Conservation (phyloP, 78 protist species). For the Pelomyxa schiedti region DNA sequence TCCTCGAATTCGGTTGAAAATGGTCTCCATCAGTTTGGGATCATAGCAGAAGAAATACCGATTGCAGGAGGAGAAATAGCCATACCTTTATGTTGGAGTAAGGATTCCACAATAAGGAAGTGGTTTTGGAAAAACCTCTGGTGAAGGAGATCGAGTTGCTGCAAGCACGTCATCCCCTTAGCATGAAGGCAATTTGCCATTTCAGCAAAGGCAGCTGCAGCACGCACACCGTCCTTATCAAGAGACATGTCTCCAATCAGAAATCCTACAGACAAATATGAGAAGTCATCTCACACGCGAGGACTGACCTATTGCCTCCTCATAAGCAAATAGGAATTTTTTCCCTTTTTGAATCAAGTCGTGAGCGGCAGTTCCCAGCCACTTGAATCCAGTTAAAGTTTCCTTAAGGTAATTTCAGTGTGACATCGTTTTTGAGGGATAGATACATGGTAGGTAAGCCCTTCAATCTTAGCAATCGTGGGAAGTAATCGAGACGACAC, state of each 20-base stretch:
- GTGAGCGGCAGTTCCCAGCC: constrained; percentile 84
- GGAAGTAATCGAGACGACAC: constrained; percentile 76
- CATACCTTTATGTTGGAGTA: constrained; percentile 21
- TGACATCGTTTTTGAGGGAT: background rate
- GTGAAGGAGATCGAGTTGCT: constrained; percentile 30
- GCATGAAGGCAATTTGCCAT: constrained; percentile 28
- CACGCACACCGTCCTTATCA: constrained; percentile 95
- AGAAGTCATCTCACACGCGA: background rate
- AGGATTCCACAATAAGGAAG: background rate
- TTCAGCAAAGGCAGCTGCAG: constrained; percentile 77
- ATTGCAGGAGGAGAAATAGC: constrained; percentile 44
- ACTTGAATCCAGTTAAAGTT: constrained; percentile 96
- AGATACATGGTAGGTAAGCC: constrained; percentile 40
- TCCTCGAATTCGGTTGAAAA: constrained; percentile 52
- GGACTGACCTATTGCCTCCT: constrained; percentile 71
- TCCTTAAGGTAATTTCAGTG: constrained; percentile 18
- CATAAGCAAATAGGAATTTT: constrained; percentile 72
- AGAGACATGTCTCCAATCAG: constrained; percentile 53
- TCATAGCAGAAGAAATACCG: constrained; percentile 73
- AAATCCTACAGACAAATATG: constrained; percentile 61
- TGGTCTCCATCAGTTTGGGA: constrained; percentile 34
- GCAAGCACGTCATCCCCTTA: constrained; percentile 28
- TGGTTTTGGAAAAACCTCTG: too few species aligned
- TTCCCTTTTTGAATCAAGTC: constrained; percentile 49
- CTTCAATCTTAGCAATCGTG: constrained; percentile 74